These are phyloP conservation scores for Alloteropsis semialata DNA, from an alignment of 176 grass and related monocot genomes.

Conservation along the genomic window DNA sequence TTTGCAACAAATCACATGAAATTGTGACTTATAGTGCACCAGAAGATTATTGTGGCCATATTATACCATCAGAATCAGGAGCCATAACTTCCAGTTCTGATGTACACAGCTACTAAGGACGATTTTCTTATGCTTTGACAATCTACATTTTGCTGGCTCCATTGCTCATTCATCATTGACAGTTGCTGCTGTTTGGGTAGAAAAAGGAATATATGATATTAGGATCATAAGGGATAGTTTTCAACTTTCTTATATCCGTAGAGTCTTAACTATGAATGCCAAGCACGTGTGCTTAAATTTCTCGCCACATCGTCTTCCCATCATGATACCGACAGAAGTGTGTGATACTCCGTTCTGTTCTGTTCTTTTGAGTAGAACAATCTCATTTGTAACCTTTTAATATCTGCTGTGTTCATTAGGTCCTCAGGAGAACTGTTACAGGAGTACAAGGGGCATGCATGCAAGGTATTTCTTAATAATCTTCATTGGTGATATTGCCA, in stretches of 20 bases:
- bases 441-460: constrained; percentile 88
- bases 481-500: constrained; percentile 3
- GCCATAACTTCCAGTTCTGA: not conserved
- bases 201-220: not conserved
- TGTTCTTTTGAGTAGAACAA: not conserved
- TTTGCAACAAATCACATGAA: not conserved
- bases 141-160: not conserved
- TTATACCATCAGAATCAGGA: not conserved
- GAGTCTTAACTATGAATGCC: not conserved
- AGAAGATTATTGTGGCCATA: constrained; percentile 1
- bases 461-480: constrained; percentile 58
- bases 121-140: not conserved
- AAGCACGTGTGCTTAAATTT: not conserved
- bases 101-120: not conserved
- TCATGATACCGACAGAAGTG: not conserved
- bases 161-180: not conserved
- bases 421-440: constrained; percentile 81
- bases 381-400: not conserved
- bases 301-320: not conserved
- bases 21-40: not conserved
- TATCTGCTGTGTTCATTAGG: constrained; percentile 42
- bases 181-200: not conserved
- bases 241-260: not conserved
- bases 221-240: not conserved
- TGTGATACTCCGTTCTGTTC: not conserved